Evolutionary conservation across 495 filamentous ascomycete genomes (phyloP), one percentile per base, ranked within the genome.

Genomic region (Amorphotheca resinae): DNA sequence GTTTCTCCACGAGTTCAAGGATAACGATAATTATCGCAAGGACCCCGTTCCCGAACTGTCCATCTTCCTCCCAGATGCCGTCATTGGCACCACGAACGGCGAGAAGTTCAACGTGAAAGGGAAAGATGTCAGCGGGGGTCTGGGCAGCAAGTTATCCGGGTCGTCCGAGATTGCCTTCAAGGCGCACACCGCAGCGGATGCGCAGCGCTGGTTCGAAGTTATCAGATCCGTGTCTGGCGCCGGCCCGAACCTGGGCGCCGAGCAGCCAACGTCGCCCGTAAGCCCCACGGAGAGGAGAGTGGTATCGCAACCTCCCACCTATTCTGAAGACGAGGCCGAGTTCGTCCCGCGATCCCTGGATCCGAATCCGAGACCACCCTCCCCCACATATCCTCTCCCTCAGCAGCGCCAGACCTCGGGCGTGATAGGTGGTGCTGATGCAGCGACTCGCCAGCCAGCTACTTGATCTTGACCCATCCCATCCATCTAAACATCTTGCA

Each of bases 1-100:
- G 48, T 98, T 80, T 62, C 66, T 98, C 35, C 91, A 96, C 62
- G 91, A 96, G 56, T 96, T 93, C 70, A 93, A 93, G 60, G 85
- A 89, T 54, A 79, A 79, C 57, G 89, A 98, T 60, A 80, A 94
- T 57, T 65, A 84, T 55, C 73, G 71, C 40, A 72, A 73, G 51
- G 93, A 98, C 46, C 87, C 89, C 5, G 61, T 65, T 18, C 93
- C 89, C 0, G 87, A 96, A 58, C 66, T 87, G 7, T 87, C 82
- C 17, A 78, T 98, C 41, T 98, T 87, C 59, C 76, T 98, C 6
- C 91, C 91, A 33, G 93, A 98, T 56, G 93, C 88, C 54, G 63
- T 74, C 18, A 69, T 96, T 44, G 85, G 88, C 43, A 69, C 70
- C 3, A 68, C 86, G 31, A 73, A 69, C 48, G 87, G 80, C 32